phyloP scores from a whole-genome alignment of 2,329 filamentous ascomycete genomes.

The Colletotrichum noveboracense region DNA sequence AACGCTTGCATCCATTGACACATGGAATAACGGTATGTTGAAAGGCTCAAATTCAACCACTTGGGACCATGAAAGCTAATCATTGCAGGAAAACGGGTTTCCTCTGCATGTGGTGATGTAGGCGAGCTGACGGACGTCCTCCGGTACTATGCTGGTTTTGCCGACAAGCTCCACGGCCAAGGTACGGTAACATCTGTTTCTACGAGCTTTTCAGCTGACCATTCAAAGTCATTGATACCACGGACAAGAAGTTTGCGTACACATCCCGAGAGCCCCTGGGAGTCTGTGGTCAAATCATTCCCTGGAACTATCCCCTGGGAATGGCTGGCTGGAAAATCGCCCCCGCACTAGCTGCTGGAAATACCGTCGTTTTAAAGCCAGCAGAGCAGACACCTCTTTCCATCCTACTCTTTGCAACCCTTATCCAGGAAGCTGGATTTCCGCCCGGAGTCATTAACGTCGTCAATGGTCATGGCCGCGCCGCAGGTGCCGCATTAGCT shows the following conservation, averaged over 20 bases:
- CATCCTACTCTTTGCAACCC: not conserved
- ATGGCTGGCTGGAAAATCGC: not conserved
- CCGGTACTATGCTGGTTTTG: not conserved
- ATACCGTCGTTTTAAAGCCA: not conserved
- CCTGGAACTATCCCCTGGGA: not conserved
- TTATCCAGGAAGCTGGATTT: not conserved
- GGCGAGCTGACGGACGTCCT: not conserved
- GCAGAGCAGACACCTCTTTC: not conserved
- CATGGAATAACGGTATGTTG: not conserved
- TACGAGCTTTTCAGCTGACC: rapidly evolving
- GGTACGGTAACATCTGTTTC: not conserved
- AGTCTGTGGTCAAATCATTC: not conserved
- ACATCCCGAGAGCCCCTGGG: not conserved
- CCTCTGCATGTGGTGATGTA: not conserved
- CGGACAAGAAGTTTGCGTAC: not conserved
- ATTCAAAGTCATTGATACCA: not conserved
- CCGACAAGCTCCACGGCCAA: not conserved
- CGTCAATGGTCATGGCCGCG: not conserved
- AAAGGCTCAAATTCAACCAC: not conserved
- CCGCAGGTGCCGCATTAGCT: not conserved
- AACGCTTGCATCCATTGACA: not conserved
- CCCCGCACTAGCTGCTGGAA: not conserved
- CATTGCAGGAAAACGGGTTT: not conserved
- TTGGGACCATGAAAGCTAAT: rapidly evolving
- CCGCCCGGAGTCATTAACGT: not conserved